Evolutionary conservation across 1,284 basidiomycete species (phyloP), one percentile per base, ranked within the genome.

Genomic region (Chalciporus sp.): DNA sequence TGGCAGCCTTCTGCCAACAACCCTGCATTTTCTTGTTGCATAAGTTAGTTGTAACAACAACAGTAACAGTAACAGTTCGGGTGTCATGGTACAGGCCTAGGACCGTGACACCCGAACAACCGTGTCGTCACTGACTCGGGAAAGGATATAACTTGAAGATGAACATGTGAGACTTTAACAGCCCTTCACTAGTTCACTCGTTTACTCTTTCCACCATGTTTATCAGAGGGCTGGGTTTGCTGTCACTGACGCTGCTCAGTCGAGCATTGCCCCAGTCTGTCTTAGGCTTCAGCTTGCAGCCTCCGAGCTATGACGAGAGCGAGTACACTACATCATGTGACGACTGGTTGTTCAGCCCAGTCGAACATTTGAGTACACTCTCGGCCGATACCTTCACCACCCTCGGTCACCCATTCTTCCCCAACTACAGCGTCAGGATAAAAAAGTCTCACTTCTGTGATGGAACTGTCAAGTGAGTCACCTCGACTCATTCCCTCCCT

Each of bases 341-440:
- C 28, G 54, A 70, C 31, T 63, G 65, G 26, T 23, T 65, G 26
- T 72, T 69, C 46, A 59, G 56, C 4, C 69, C 67, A 3, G 40
- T 58, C 0, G 67, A 65, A 37, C 56, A 65, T 12, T 61, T 84
- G 12, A 69, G 68, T 29, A 50, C 61, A 19, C 67, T 85, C 19
- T 77, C 78, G 5, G 67, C 74, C 56, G 66, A 69, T 40, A 68
- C 68, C 7, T 86, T 78, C 63, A 80, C 79, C 2, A 72, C 72
- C 5, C 62, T 87, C 33, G 61, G 60, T 5, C 84, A 86, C 58
- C 82, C 82, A 2, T 61, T 66, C 33, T 84, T 83, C 61, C 83
- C 83, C 0, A 64, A 71, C n/a, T 70, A 85, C 63, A 73, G 69
- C 47, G 76, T 85, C n/a, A 74, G 83, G 41, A 75, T 86, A 57